A percentile compares a stretch with the other conserved stretches of the same genome.
Evolutionary conservation across 768 basidiomycete genomes (phyloP).

Genomic region (Termitomyces sp.): DNA sequence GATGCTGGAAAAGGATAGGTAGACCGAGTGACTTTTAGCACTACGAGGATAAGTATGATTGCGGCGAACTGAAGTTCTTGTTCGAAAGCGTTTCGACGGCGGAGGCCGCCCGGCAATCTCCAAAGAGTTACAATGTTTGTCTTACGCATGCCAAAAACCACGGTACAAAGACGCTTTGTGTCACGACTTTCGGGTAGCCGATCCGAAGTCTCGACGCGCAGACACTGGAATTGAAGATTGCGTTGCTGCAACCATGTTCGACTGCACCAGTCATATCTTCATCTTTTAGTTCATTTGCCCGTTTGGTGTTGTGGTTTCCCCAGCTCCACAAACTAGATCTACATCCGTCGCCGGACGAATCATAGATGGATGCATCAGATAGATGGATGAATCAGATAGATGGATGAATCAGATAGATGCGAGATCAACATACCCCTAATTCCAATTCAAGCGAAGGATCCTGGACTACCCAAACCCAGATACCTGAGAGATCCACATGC

Average conservation of each 20-base stretch:
- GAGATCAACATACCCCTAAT: background rate
- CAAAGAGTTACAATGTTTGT: background rate
- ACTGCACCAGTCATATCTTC: too few relatives aligned
- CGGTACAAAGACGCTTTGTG: background rate
- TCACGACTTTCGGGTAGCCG: background rate
- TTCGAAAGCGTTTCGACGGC: background rate
- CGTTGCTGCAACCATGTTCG: too few relatives aligned
- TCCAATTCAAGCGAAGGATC: too few relatives aligned
- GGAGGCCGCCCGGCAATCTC: too few relatives aligned
- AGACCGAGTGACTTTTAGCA: background rate
- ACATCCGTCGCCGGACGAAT: too few relatives aligned
- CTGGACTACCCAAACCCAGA: background rate
- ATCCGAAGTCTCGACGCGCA: too few relatives aligned
- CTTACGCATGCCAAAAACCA: background rate
- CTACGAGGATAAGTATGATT: background rate
- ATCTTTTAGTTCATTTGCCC: too few relatives aligned
- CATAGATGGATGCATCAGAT: too few relatives aligned
- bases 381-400: too few relatives aligned
- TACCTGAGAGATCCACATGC: background rate
- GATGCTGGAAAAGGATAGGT: background rate
- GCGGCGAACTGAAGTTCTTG: background rate
- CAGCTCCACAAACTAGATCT: too few relatives aligned
- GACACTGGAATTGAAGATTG: too few relatives aligned
- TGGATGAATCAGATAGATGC: background rate
- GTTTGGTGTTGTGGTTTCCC: too few relatives aligned